Conservation (phyloP, 2,329 filamentous ascomycete genomes). For the Aspergillus fructus region DNA sequence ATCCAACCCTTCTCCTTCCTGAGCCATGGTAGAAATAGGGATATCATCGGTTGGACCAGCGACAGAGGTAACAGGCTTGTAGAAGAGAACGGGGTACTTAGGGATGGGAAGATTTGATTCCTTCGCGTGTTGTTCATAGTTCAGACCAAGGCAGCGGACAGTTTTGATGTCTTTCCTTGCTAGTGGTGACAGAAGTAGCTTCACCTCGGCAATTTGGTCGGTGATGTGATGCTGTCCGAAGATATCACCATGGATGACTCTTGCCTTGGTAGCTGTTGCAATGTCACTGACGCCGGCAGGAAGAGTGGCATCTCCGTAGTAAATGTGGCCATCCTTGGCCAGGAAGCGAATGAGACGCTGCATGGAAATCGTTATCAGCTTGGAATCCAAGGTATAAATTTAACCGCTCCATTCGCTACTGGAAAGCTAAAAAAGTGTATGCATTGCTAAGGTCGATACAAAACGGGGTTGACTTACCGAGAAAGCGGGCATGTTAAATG, state of each 20-base stretch:
- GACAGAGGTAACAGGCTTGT: slow-evolving; percentile 68
- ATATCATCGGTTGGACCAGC: slow-evolving; percentile 65
- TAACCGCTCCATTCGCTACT: too few relatives aligned
- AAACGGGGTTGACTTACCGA: slow-evolving; percentile 38
- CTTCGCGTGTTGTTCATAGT: slow-evolving; percentile 70
- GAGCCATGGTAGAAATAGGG: slow-evolving; percentile 64
- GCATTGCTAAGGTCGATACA: too few relatives aligned
- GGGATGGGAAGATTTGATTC: slow-evolving; percentile 70
- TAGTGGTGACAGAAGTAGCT: slow-evolving; percentile 61
- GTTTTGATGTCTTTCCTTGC: slow-evolving; percentile 63
- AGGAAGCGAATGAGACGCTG: slow-evolving; percentile 74
- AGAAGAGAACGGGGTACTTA: slow-evolving; percentile 71
- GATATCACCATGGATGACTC: slow-evolving; percentile 64
- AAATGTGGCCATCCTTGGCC: slow-evolving; percentile 65
- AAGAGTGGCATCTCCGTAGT: slow-evolving; percentile 74
- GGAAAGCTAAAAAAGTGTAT: too few relatives aligned
- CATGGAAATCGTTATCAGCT: neutral
- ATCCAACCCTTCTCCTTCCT: slow-evolving; percentile 66
- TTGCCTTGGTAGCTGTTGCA: slow-evolving; percentile 59
- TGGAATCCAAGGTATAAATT: too few relatives aligned
- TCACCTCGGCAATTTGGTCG: slow-evolving; percentile 56
- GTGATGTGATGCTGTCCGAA: slow-evolving; percentile 66
- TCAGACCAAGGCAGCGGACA: slow-evolving; percentile 68
- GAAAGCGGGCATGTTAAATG: slow-evolving; percentile 43
- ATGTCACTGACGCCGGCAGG: slow-evolving; percentile 61